A percentile compares a stretch with the other conserved stretches of the same genome.
Evolutionary conservation across 2,329 filamentous ascomycete genomes (phyloP).

Genomic region (Whalleya microplaca): DNA sequence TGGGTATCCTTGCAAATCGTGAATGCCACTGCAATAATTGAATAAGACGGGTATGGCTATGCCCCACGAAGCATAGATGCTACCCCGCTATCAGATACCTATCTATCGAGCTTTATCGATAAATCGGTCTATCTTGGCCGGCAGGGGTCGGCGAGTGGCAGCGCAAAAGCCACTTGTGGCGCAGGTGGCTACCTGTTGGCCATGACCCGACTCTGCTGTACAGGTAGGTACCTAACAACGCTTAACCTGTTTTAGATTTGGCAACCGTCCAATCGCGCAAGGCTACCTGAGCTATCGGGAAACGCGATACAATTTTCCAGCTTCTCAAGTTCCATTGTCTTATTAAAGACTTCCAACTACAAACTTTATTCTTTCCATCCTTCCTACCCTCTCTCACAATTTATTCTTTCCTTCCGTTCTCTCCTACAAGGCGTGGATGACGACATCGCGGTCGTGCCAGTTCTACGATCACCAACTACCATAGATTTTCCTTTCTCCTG

Average conservation of each 20-base stretch:
- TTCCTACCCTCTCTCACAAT: not conserved
- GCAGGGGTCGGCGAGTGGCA: too few relatives aligned
- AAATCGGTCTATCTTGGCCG: too few relatives aligned
- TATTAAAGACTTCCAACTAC: not conserved
- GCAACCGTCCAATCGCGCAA: slow-evolving; percentile 19
- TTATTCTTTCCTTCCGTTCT: not conserved
- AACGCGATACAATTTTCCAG: slow-evolving; percentile 26
- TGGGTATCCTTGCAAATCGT: too few relatives aligned
- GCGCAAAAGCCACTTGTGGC: too few relatives aligned
- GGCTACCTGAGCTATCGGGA: slow-evolving; percentile 14
- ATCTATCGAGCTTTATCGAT: too few relatives aligned
- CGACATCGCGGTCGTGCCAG: not conserved
- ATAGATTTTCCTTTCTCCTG: not conserved
- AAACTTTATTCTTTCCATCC: slow-evolving; percentile 1
- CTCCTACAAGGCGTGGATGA: not conserved
- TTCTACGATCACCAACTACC: not conserved
- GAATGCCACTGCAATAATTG: too few relatives aligned
- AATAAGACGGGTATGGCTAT: too few relatives aligned
- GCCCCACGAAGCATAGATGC: too few relatives aligned
- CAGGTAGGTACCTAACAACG: too few relatives aligned
- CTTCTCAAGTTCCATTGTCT: slow-evolving; percentile 7
- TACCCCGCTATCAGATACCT: too few relatives aligned
- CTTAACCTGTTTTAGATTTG: not conserved
- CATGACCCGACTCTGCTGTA: too few relatives aligned
- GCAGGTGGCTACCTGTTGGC: too few relatives aligned